Percentiles rank a stretch among this genome's conserved stretches.
These are phyloP conservation scores for Aspergillus awamori DNA, from an alignment of 2,329 filamentous ascomycete genomes.

Conservation along the genomic window DNA sequence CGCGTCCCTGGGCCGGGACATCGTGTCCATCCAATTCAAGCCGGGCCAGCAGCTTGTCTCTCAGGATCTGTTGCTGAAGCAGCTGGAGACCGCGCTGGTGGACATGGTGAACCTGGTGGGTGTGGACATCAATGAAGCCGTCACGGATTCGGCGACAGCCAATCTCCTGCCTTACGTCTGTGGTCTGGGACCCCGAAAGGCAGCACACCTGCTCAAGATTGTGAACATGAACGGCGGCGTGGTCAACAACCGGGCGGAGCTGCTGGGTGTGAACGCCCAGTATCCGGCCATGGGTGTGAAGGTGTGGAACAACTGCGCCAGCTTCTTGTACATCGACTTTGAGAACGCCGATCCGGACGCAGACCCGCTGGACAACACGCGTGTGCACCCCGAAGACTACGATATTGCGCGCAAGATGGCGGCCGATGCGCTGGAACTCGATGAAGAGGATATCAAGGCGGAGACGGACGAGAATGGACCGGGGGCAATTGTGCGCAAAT, in stretches of 20 bases:
- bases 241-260: constrained; percentile 80
- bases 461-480: constrained; percentile 88
- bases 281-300: constrained; percentile 82
- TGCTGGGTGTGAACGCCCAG: constrained; percentile 84
- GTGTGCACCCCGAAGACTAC: constrained; percentile 97
- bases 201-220: constrained; percentile 79
- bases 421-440: constrained; percentile 90
- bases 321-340: constrained; percentile 88
- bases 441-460: constrained; percentile 96
- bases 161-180: constrained; percentile 89
- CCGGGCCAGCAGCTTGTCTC: constrained; percentile 86
- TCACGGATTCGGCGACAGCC: constrained; percentile 77
- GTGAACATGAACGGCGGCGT: constrained; percentile 89
- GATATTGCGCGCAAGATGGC: constrained; percentile 98
- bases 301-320: constrained; percentile 96
- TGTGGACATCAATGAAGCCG: constrained; percentile 91
- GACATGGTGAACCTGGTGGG: constrained; percentile 98
- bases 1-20: constrained; percentile 84
- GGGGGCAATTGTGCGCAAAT: constrained; percentile 86
- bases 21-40: constrained; percentile 84
- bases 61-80: constrained; percentile 80
- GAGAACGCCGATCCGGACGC: constrained; percentile 79
- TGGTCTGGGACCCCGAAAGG: constrained; percentile 89
- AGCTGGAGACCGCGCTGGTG: constrained; percentile 94
- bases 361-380: constrained; percentile 93